Evolutionary conservation across 352 stramenopile species (phyloP).

Genomic region (Pythium apleroticum): DNA sequence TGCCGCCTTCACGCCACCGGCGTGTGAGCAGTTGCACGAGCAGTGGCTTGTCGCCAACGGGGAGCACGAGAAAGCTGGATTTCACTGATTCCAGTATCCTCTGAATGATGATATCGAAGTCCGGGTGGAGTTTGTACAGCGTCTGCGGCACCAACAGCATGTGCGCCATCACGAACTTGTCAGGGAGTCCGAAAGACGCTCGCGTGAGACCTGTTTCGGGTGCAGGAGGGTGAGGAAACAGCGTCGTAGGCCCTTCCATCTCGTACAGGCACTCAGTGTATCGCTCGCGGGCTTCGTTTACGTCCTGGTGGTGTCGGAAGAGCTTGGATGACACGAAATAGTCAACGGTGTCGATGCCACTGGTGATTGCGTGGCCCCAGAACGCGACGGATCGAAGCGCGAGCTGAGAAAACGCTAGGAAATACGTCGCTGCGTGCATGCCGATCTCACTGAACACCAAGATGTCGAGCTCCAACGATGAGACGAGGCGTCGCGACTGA

Average conservation of each 20-base stretch:
- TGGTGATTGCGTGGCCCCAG: slow-evolving; percentile 65
- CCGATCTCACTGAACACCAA: slow-evolving; percentile 67
- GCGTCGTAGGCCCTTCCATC: slow-evolving; percentile 55
- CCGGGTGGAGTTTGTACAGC: slow-evolving; percentile 69
- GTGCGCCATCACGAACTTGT: slow-evolving; percentile 6
- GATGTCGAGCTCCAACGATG: slow-evolving; percentile 47
- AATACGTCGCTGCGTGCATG: slow-evolving; percentile 56
- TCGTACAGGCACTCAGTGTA: slow-evolving; percentile 59
- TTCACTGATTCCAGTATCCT: slow-evolving; percentile 29
- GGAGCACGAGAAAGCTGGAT: slow-evolving; percentile 41
- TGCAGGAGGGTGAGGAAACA: slow-evolving; percentile 32
- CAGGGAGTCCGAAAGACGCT: slow-evolving; percentile 19
- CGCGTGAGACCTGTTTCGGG: slow-evolving; percentile 8
- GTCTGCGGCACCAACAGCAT: slow-evolving; percentile 67
- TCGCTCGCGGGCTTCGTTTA: slow-evolving; percentile 11
- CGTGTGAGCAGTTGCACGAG: slow-evolving; percentile 32
- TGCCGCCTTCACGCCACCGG: slow-evolving; percentile 28
- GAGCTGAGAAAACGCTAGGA: slow-evolving; percentile 51
- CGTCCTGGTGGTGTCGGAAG: slow-evolving; percentile 25
- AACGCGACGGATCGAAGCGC: slow-evolving; percentile 48
- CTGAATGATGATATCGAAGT: slow-evolving; percentile 55
- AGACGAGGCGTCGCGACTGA: slow-evolving; percentile 32
- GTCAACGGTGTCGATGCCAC: slow-evolving; percentile 49
- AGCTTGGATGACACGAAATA: slow-evolving; percentile 62
- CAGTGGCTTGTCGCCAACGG: slow-evolving; percentile 26